A percentile compares a stretch with the other conserved stretches of the same genome.
Conservation (phyloP, 2,329 filamentous ascomycete species). For the Arthroderma uncinatum region DNA sequence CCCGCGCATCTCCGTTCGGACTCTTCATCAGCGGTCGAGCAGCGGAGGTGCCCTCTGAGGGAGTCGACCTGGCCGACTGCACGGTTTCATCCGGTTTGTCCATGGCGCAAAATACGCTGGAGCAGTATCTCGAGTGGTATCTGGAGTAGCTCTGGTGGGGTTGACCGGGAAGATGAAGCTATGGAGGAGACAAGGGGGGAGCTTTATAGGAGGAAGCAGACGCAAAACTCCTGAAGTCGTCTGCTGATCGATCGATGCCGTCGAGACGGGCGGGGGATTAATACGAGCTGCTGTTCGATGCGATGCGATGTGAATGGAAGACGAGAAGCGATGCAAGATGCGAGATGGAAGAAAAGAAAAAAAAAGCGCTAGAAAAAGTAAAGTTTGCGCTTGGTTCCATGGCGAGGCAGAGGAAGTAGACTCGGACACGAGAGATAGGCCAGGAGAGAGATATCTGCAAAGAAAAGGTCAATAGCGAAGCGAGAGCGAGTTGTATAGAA, state of each 20-base stretch:
- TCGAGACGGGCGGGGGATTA: conserved; percentile 7
- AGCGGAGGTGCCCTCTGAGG: neutral
- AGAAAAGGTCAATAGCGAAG: no score
- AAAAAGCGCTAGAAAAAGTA: neutral
- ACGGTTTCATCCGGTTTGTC: neutral
- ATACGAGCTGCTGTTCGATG: neutral
- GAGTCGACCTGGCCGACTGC: neutral
- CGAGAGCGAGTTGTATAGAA: no score
- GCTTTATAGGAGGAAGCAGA: conserved; percentile 40
- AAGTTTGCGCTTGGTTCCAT: neutral
- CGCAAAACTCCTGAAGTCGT: conserved; percentile 51
- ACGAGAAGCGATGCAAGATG: conserved; percentile 12
- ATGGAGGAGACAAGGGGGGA: conserved; percentile 21
- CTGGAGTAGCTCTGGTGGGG: neutral
- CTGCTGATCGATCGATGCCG: conserved; percentile 17
- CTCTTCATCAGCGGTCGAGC: neutral
- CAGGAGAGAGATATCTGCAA: neutral
- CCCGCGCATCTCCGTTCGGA: conserved; percentile 7
- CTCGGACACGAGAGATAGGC: neutral
- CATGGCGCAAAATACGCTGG: neutral
- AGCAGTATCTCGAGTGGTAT: neutral
- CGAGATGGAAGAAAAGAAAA: neutral
- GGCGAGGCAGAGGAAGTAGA: neutral
- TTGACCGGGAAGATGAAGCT: neutral
- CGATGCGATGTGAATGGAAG: neutral